Evolutionary conservation across 179 eudicot species (phyloP), one percentile per base, ranked within the genome.

Genomic region (Nepenthes alata): DNA sequence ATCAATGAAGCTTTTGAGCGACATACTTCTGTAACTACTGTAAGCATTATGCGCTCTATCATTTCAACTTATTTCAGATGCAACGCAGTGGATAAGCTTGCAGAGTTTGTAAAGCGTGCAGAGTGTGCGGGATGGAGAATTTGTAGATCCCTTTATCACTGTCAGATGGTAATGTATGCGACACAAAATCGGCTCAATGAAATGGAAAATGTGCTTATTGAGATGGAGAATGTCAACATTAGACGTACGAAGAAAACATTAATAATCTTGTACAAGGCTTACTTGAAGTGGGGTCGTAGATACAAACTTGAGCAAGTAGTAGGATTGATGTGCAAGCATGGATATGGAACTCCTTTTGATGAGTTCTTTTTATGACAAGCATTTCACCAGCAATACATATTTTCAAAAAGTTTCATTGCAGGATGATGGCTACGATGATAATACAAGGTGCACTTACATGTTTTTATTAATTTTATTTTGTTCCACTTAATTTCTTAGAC

Each of bases 251-350:
- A 68, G 70, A 86, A 75, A 67, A 85, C 95, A 25, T 74, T 75
- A 50, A 11, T 65, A 66, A 89, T 89, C 64, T 8, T 86, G 77
- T 63, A 37, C 63, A 66, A 67, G 48, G 88, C 83, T 14, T 89
- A 86, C 68, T 47, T 48, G 60, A 59, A 1, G 44, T 76, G 78
- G 74, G 93, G 83, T 68, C 75, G 61, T 55, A 76, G 53, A 52
- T 57, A 56, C 75, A 85, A 81, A 72, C 63, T 78, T 59, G 74
- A 85, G 47, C 82, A 80, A 74, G 71, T 89, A 58, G 50, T 64
- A 66, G 98, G 88, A 53, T 9, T 76, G 69, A 86, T 93, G 95
- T 86, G 73, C 65, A 93, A 85, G 74, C 74, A 53, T 61, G 97
- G 97, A 37, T 80, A 76, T 77, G 73, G 45, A 51, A 54, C 75